phyloP scores from a whole-genome alignment of 345 rosid species.

The Erodium maritimum region DNA sequence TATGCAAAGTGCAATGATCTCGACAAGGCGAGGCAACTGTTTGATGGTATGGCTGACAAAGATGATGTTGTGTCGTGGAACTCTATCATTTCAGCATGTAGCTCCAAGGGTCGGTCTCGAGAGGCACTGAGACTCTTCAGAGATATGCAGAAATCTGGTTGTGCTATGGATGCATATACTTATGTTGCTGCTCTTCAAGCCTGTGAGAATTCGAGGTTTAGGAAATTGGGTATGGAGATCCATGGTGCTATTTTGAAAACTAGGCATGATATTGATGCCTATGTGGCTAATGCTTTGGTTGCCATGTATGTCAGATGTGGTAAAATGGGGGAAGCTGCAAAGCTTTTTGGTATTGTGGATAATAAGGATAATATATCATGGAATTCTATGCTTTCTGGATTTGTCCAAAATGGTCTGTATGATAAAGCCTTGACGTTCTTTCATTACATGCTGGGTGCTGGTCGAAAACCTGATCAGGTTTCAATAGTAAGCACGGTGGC shows the following conservation, averaged over 20 bases:
- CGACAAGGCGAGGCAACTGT: constrained; percentile 44
- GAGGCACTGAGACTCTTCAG: constrained; percentile 55
- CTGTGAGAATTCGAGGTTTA: constrained; percentile 31
- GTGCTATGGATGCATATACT: constrained; percentile 38
- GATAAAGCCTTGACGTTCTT: constrained; percentile 43
- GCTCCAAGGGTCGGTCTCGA: constrained; percentile 25
- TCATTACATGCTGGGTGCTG: constrained; percentile 31
- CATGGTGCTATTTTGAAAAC: constrained; percentile 59
- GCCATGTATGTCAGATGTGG: constrained; percentile 55
- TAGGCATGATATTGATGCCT: constrained; percentile 20
- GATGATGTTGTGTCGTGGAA: constrained; percentile 67
- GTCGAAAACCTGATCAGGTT: constrained; percentile 44
- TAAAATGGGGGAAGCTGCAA: constrained; percentile 32
- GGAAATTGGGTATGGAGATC: constrained; percentile 52
- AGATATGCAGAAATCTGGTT: constrained; percentile 39
- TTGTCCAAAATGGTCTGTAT: constrained; percentile 46
- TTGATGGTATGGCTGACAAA: constrained; percentile 31
- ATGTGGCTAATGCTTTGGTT: constrained; percentile 60
- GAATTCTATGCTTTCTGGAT: constrained; percentile 58
- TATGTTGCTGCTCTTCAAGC: constrained; percentile 64
- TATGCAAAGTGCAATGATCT: constrained; percentile 67
- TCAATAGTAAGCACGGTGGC: constrained; percentile 34
- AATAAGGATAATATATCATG: constrained; percentile 44
- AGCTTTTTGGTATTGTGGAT: constrained; percentile 25
- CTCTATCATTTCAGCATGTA: constrained; percentile 58